Conservation (phyloP, 805 yeast species). For the Saccharomyces mikatae region DNA sequence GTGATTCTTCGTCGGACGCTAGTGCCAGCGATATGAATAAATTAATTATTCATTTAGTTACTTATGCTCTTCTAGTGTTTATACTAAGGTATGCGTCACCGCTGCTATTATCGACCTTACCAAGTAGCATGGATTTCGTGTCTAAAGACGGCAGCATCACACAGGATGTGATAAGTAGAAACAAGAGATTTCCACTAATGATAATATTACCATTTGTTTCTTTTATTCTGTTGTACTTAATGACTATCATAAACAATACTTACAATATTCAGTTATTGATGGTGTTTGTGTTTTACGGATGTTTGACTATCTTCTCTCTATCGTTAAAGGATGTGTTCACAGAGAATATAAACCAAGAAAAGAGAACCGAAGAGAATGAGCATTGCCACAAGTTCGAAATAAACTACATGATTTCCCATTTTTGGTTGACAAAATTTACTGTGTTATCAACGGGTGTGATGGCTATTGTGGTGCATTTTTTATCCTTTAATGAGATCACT, state of each 20-base stretch:
- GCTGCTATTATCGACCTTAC: not conserved
- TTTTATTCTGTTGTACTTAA: not conserved
- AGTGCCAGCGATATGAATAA: not conserved
- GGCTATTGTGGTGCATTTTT: conserved; percentile 29
- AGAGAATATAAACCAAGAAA: conserved; percentile 3
- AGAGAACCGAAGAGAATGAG: not conserved
- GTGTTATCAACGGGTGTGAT: conserved; percentile 24
- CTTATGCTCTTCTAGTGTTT: not conserved
- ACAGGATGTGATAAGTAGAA: not conserved
- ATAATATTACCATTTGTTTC: conserved; percentile 2
- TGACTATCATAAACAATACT: not conserved
- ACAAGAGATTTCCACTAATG: conserved; percentile 3
- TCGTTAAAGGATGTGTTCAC: conserved; percentile 19
- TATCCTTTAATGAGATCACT: conserved; percentile 27
- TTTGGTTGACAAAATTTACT: conserved; percentile 14
- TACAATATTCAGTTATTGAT: conserved; percentile 20
- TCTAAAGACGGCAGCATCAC: not conserved
- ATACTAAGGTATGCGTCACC: not conserved
- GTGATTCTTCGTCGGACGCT: conserved; percentile 1
- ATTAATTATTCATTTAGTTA: not conserved
- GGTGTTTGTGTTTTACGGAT: conserved; percentile 28
- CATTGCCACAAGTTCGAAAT: not conserved
- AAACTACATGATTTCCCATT: not conserved
- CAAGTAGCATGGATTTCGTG: not conserved
- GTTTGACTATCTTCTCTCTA: conserved; percentile 20